phyloP scores from a whole-genome alignment of 768 basidiomycete genomes.

The Trametes cingulata region DNA sequence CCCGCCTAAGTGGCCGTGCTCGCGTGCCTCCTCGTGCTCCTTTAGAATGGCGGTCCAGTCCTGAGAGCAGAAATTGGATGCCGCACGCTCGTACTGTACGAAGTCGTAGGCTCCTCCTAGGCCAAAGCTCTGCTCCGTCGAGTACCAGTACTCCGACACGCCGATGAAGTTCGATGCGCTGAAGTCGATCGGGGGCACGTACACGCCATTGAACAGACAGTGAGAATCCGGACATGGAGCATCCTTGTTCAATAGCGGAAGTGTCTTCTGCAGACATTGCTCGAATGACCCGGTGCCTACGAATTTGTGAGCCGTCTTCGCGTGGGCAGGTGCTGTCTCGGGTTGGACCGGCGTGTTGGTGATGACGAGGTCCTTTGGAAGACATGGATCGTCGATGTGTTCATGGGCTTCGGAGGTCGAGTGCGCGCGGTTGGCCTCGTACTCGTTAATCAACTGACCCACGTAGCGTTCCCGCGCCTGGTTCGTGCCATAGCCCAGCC shows the following conservation, averaged over 20 bases:
- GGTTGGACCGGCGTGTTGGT: constrained; percentile 52
- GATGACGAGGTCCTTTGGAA: constrained; percentile 74
- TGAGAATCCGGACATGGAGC: constrained; percentile 80
- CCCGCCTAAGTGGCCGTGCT: constrained; percentile 45
- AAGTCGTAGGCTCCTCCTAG: constrained; percentile 95
- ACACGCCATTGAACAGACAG: constrained; percentile 93
- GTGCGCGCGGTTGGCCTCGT: constrained; percentile 43
- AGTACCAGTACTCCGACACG: constrained; percentile 99
- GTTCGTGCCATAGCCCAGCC: constrained; percentile 98
- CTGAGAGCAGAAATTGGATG: constrained; percentile 77
- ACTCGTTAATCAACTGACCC: constrained; percentile 59
- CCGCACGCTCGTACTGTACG: constrained; percentile 93
- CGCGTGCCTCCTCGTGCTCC: constrained; percentile 58
- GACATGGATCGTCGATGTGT: constrained; percentile 82
- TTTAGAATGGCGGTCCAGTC: constrained; percentile 76
- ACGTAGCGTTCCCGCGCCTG: constrained; percentile 95
- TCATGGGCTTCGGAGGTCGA: constrained; percentile 27
- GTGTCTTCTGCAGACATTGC: constrained; percentile 70
- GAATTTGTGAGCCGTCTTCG: constrained; percentile 58
- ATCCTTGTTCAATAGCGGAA: constrained; percentile 80
- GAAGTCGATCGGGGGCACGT: constrained; percentile 94
- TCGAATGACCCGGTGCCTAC: constrained; percentile 91
- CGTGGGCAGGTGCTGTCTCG: constrained; percentile 42
- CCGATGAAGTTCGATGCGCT: constrained; percentile 93
- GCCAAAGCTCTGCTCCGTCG: constrained; percentile 94